Base-by-base conservation (phyloP, 257 asterid species). In the Coffea eugenioides region DNA sequence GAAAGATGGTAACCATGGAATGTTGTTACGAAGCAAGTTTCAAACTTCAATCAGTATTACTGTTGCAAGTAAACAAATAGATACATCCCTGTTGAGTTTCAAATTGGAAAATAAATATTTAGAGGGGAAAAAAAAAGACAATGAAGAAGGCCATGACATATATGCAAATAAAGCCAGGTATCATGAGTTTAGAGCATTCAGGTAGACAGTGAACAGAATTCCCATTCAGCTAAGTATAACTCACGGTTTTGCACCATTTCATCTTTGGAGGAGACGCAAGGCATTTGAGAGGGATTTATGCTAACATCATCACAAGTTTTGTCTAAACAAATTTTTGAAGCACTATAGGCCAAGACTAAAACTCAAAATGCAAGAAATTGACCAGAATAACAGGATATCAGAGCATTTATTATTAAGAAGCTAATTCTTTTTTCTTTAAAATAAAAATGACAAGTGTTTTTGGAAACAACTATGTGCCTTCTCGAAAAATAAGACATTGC, bases 1-100 rank as follows among this genome's bases (percentile, higher is more conserved):
- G 41, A 81, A 61, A 82, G 79, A 76, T 62, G 64, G 27, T 46
- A 56, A 41, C 16, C 45, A 71, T 62, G 45, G 57, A 74, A 36
- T 45, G 43, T 52, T 52, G 41, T 64, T 54, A 52, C 31, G 76
- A 74, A 76, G 46, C 48, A 65, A 34, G 8, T 52, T 51, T 36
- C 52, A 41, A 70, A 34, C 49, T 39, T 56, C 34, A 59, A 23
- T 31, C 67, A 76, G 31, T 16, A 72, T 48, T n/a, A 73, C 43
- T 45, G 34, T 1, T 25, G 31, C 21, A n/a, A 59, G 49, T 67
- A 20, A 74, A 52, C 21, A 21, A 8, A 23, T 54, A 39, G 67
- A 68, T 64, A 46, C n/a, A 69, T 52, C 31, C 41, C 51, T 6
- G 15, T 51, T 54, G 9, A 48, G 15, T 71, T 8, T 74, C 43